Percentiles rank a stretch among this genome's conserved stretches.
phyloP scores from a whole-genome alignment of 306 rosid species.

The Canavalia ensiformis region DNA sequence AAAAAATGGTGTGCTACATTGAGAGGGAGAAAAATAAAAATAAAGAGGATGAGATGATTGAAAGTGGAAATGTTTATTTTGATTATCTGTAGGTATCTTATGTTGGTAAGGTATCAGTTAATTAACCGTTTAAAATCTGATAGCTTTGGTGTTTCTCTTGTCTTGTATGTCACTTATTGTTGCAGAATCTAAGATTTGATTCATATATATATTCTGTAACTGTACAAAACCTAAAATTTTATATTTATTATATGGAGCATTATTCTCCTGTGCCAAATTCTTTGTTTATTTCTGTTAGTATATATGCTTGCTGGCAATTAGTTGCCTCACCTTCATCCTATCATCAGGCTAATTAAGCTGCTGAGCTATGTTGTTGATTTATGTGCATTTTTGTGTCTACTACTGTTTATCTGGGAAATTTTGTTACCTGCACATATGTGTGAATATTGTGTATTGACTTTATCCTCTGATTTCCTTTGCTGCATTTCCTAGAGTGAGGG shows the following conservation, averaged over 20 bases:
- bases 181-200: neutral
- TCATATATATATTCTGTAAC: neutral
- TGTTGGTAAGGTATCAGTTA: neutral
- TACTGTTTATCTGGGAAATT: slow-evolving; percentile 19
- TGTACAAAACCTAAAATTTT: neutral
- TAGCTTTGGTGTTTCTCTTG: neutral
- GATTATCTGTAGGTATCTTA: neutral
- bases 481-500: slow-evolving; percentile 79
- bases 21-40: neutral
- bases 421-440: slow-evolving; percentile 25
- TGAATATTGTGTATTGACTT: slow-evolving; percentile 19
- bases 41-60: neutral
- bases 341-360: slow-evolving; percentile 1
- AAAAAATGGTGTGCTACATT: neutral
- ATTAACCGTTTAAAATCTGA: slow-evolving; percentile 3
- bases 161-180: neutral
- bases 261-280: neutral
- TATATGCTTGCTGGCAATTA: neutral
- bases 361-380: slow-evolving; percentile 24
- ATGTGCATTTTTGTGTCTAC: slow-evolving; percentile 17
- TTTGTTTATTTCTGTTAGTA: neutral
- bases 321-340: slow-evolving; percentile 19
- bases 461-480: slow-evolving; percentile 43
- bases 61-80: neutral
- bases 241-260: neutral